Evolutionary conservation across 495 filamentous ascomycete species (phyloP), one percentile per base, ranked within the genome.

Genomic region (Daldinia loculata): DNA sequence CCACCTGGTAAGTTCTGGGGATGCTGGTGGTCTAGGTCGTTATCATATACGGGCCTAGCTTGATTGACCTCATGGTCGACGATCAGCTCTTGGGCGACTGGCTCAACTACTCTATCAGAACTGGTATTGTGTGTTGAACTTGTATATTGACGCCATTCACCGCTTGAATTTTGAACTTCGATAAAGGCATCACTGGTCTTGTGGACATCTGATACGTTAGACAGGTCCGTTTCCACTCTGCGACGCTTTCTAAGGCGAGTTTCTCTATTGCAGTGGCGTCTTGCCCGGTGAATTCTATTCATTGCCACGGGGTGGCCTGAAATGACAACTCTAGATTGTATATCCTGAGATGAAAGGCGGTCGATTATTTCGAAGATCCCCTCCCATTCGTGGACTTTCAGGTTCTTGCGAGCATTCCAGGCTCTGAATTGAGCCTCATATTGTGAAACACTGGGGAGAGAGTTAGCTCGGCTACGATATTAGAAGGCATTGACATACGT

Each of bases 371-470:
- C 17, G 38, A 71, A 22, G 4, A 70, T n/a, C 4, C 11, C 22
- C 39, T 72, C 60, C 73, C 70, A 75, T 27, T 75, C 69, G 2
- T 61, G 50, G 0, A 17, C 55, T 62, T 61, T 67, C 14, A 75
- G n/a, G 15, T 75, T 72, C 63, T 75, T 75, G 26, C 66, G 73
- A 17, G 63, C 70, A 1, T 61, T 50, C 73, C 70, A 75, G 8
- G 24, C 9, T 36, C 45, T 72, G 5, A 73, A 38, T 32, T 68
- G 58, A n/a, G 66, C 38, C 15, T 72, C 62, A 22, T 61, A 72
- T 22, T 75, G 73, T n/a, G 73, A 66, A 19, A 32, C 12, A 30
- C 51, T 65, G n/a, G 5, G 17, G 0, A 14, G 22, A 9, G 19
- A 4, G 38, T 68, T 3, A 67, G 56, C 32, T 12, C 7, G 12